Evolutionary conservation across 106 monocot genomes (phyloP).

Genomic region (Dendrobium huoshanense): DNA sequence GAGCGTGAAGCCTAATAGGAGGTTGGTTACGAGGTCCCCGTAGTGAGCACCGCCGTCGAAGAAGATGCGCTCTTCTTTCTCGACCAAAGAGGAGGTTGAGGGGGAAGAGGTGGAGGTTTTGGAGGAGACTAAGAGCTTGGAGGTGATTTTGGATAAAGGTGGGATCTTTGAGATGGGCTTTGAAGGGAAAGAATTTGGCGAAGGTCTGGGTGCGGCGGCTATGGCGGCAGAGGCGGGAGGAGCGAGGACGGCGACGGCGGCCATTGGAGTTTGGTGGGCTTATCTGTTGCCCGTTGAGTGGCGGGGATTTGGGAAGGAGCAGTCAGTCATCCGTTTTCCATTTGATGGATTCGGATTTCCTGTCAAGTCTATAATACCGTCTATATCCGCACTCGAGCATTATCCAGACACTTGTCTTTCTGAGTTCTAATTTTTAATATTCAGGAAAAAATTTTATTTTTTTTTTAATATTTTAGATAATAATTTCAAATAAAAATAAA

Average conservation of each 20-base stretch:
- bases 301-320: not conserved
- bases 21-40: constrained; percentile 50
- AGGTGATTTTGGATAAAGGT: not conserved
- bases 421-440: no score
- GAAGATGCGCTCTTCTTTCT: constrained; percentile 33
- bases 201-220: not conserved
- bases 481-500: no score
- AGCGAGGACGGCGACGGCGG: not conserved
- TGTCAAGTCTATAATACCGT: no score
- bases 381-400: no score
- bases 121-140: constrained; percentile 8
- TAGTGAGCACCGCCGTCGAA: constrained; percentile 67
- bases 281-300: constrained; percentile 2
- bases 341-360: no score
- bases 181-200: not conserved
- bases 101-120: constrained; percentile 10
- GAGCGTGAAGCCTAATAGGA: constrained; percentile 52
- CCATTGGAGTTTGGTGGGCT: not conserved
- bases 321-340: not conserved
- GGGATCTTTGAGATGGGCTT: constrained; percentile 7
- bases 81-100: constrained; percentile 4
- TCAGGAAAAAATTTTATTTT: no score
- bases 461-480: no score
- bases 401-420: no score
- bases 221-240: constrained; percentile 6